Evolutionary conservation across 2,329 filamentous ascomycete species (phyloP).

Genomic region (Colletotrichum phormii): DNA sequence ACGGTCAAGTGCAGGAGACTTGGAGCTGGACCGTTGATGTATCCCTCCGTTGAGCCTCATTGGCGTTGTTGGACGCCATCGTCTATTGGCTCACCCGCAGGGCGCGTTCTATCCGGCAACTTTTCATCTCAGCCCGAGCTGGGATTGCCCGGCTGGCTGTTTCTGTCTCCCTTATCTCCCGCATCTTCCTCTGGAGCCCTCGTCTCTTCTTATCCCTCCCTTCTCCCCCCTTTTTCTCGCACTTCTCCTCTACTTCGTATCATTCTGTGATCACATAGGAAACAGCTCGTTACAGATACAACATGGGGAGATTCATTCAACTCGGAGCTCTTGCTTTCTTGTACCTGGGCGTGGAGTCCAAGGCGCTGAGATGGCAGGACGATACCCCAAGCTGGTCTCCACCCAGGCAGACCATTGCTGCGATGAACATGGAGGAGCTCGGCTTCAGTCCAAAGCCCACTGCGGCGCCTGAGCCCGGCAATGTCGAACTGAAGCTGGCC

Average conservation of each 20-base stretch:
- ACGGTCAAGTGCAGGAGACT: constrained; percentile 7
- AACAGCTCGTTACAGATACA: neutral
- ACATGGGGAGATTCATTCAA: constrained; percentile 40
- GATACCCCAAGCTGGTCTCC: constrained; percentile 41
- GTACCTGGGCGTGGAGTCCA: constrained; percentile 38
- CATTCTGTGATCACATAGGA: neutral
- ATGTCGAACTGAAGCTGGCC: constrained; percentile 30
- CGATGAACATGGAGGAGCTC: constrained; percentile 39
- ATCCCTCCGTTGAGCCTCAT: constrained; percentile 15
- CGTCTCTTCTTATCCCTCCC: constrained; percentile 2
- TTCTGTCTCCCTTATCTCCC: constrained; percentile 29
- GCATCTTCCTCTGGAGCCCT: neutral
- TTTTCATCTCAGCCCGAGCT: constrained; percentile 26
- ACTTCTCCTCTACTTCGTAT: neutral
- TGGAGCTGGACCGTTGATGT: constrained; percentile 20
- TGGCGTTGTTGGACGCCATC: constrained; percentile 10
- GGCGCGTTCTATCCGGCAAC: constrained; percentile 9
- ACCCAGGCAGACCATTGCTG: constrained; percentile 41
- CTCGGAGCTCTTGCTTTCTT: constrained; percentile 40
- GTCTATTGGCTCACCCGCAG: constrained; percentile 13
- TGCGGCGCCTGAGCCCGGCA: constrained; percentile 37
- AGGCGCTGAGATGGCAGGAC: constrained; percentile 42
- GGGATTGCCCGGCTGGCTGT: constrained; percentile 9
- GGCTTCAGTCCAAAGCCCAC: constrained; percentile 34
- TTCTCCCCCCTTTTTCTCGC: neutral